Percentiles rank a stretch among this genome's conserved stretches.
Conservation (phyloP, 2,329 filamentous ascomycete species). For the Trichophyton verrucosum region DNA sequence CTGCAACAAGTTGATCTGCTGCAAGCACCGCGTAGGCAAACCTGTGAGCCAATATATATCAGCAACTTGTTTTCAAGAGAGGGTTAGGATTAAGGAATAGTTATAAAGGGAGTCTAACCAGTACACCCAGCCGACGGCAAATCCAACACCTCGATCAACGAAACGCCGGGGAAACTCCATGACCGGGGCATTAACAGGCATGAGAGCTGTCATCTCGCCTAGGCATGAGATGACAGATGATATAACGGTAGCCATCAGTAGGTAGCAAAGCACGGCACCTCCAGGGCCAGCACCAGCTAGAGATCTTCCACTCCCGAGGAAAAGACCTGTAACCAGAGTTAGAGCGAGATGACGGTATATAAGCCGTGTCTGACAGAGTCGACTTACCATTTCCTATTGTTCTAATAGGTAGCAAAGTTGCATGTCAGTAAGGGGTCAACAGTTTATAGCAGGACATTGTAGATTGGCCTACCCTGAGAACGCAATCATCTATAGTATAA, state of each 20-base stretch:
- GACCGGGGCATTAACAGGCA: conserved; percentile 31
- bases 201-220: conserved; percentile 33
- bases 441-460: not conserved
- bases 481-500: conserved; percentile 30
- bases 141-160: conserved; percentile 34
- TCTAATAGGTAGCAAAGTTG: conserved; percentile 12
- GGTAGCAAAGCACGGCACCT: conserved; percentile 30
- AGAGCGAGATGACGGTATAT: not conserved
- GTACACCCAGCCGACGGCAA: conserved; percentile 36
- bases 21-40: conserved; percentile 23
- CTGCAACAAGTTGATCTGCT: conserved; percentile 29
- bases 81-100: conserved; percentile 14
- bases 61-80: conserved; percentile 7
- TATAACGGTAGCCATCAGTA: conserved; percentile 34
- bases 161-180: conserved; percentile 31
- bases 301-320: conserved; percentile 31
- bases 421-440: not conserved
- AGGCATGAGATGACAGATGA: conserved; percentile 34
- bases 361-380: not conserved
- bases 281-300: conserved; percentile 32
- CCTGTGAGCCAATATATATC: conserved; percentile 13
- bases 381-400: conserved; percentile 31
- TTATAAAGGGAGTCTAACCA: conserved; percentile 24
- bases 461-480: conserved; percentile 30
- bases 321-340: conserved; percentile 23